Conservation (phyloP, 1,139 yeast genomes). For the Scheffersomyces illinoinensis region DNA sequence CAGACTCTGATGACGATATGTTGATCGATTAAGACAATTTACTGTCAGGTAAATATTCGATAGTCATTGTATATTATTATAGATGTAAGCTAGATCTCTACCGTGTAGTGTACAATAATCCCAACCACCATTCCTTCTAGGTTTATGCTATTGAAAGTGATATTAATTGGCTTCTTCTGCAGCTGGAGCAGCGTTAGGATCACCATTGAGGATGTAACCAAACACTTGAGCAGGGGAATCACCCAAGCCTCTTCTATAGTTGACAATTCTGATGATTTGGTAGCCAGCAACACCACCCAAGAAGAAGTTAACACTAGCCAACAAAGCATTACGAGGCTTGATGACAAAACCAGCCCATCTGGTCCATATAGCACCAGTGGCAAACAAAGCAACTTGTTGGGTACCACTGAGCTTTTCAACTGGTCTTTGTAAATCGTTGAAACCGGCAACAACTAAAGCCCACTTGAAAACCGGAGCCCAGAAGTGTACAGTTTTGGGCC, state of each 20-base stretch:
- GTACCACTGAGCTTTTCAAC: constrained; percentile 90
- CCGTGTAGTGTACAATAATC: background rate
- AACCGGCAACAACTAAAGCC: constrained; percentile 90
- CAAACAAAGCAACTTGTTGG: constrained; percentile 85
- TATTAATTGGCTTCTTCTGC: constrained; percentile 1
- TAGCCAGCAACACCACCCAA: constrained; percentile 86
- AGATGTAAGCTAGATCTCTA: background rate
- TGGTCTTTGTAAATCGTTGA: constrained; percentile 83
- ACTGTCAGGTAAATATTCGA: background rate
- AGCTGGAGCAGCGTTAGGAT: constrained; percentile 14
- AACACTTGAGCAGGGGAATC: constrained; percentile 54
- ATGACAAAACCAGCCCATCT: constrained; percentile 94
- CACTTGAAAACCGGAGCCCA: constrained; percentile 80
- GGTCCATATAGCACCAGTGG: constrained; percentile 96
- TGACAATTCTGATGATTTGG: constrained; percentile 71
- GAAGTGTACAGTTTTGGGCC: constrained; percentile 93
- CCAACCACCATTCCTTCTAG: background rate
- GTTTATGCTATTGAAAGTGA: background rate
- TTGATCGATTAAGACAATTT: constrained; percentile 1
- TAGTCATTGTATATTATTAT: background rate
- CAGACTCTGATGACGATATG: constrained; percentile 13
- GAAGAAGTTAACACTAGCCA: constrained; percentile 94
- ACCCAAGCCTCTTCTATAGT: constrained; percentile 57
- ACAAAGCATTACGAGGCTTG: constrained; percentile 78
- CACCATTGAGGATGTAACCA: constrained; percentile 57